Conservation (phyloP, 1,139 yeast genomes). For the Geotrichum europaeum region DNA sequence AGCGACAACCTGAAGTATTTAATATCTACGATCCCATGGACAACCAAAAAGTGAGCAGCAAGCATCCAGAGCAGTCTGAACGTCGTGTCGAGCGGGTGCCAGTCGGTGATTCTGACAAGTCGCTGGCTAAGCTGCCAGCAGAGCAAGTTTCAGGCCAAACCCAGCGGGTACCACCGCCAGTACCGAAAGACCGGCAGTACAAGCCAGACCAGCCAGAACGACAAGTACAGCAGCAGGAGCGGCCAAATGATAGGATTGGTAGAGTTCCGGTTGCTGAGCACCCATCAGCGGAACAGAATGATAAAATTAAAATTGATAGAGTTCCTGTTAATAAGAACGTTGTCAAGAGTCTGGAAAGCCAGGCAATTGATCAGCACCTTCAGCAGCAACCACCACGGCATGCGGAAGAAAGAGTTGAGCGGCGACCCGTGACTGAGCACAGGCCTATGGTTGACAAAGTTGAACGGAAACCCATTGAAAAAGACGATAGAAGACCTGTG, state of each 20-base stretch:
- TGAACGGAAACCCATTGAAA: background rate
- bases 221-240: background rate
- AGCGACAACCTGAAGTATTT: background rate
- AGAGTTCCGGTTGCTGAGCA: background rate
- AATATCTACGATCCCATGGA: background rate
- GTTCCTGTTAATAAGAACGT: background rate
- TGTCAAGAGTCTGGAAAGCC: background rate
- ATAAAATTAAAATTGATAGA: background rate
- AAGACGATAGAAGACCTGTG: background rate
- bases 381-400: background rate
- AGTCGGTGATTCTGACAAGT: background rate
- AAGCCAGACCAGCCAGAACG: background rate
- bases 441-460: background rate
- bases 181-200: background rate
- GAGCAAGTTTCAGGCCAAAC: background rate
- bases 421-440: background rate
- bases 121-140: background rate
- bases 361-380: background rate
- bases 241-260: background rate
- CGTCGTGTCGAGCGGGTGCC: background rate
- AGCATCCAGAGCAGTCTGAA: background rate
- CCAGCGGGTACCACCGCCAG: background rate
- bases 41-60: background rate
- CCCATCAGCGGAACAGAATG: background rate
- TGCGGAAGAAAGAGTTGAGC: background rate